Percentiles rank a stretch among this genome's conserved stretches.
Evolutionary conservation across 2,329 filamentous ascomycete genomes (phyloP).

Genomic region (Rhynchosporium secalis): DNA sequence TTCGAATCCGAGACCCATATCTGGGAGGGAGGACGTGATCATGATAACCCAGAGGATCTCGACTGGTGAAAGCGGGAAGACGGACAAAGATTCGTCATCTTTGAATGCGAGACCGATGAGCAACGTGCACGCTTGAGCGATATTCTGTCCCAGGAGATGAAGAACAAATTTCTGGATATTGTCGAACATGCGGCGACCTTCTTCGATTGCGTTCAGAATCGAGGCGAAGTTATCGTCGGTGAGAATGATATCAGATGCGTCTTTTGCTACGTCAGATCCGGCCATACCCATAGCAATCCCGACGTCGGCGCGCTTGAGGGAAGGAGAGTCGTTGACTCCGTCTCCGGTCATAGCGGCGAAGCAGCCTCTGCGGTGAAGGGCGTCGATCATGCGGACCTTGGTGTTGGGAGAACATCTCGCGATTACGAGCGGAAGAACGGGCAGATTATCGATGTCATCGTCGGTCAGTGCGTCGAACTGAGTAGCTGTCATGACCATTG

Average conservation of each 20-base stretch:
- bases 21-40: slow-evolving; percentile 83
- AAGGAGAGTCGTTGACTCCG: slow-evolving; percentile 51
- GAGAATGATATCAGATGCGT: slow-evolving; percentile 61
- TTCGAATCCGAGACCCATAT: slow-evolving; percentile 85
- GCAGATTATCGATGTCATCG: slow-evolving; percentile 71
- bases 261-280: slow-evolving; percentile 60
- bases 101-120: slow-evolving; percentile 82
- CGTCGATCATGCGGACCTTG: slow-evolving; percentile 89
- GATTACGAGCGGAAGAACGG: slow-evolving; percentile 76
- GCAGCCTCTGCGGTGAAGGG: slow-evolving; percentile 75
- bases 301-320: slow-evolving; percentile 66
- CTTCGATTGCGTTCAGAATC: slow-evolving; percentile 69
- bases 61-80: slow-evolving; percentile 82
- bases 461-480: slow-evolving; percentile 79
- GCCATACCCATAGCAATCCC: slow-evolving; percentile 62
- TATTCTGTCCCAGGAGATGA: slow-evolving; percentile 68
- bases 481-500: slow-evolving; percentile 72
- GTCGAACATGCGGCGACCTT: slow-evolving; percentile 74
- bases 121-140: slow-evolving; percentile 79
- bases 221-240: slow-evolving; percentile 73
- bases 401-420: slow-evolving; percentile 83
- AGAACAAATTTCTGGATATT: slow-evolving; percentile 72
- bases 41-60: slow-evolving; percentile 95
- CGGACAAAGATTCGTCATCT: slow-evolving; percentile 68
- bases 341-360: slow-evolving; percentile 53